Evolutionary conservation across 495 filamentous ascomycete genomes (phyloP), one percentile per base, ranked within the genome.

Genomic region (Collariella sp.): DNA sequence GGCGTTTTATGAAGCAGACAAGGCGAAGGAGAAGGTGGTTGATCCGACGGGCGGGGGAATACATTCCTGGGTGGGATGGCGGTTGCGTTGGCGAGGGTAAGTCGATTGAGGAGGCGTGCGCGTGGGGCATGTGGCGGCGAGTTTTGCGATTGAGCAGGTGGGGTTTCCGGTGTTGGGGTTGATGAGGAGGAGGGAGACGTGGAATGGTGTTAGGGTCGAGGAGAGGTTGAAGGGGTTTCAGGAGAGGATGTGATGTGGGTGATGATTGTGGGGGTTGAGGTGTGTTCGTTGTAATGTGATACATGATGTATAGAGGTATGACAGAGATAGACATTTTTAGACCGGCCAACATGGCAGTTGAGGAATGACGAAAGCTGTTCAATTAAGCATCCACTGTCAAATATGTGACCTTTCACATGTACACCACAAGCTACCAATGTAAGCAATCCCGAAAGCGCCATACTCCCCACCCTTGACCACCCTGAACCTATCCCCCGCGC

Each of bases 21-120:
- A 82, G 4, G 82, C 76, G 62, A 72, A 76, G 22, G 82, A 12
- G 15, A 62, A 75, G 47, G 88, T 97, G 7, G 72, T 94, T 15
- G 93, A 98, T 68, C 91, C 91, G 0, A 98, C 93, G 0, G 93
- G 93, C n/a, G 93, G 91, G 93, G 93, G 0, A 98, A 98, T 67
- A 83, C 85, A 0, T 98, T 96, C 62, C 75, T 97, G 0, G 93
- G 93, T 7, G 93, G 80, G 5, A 63, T 96, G n/a, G 78, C 83
- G 0, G 81, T 91, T 20, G 89, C 84, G 1, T 68, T 95, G 55
- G 81, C 85, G 13, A 75, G 83, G 22, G 79, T 0, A 76, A 75
- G 51, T 66, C 67, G 46, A 66, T 91, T 16, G 78, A 83, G 33
- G 77, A 85, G 60, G 90, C 89, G 5, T 83, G 87, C 11, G 76